Conservation (phyloP, 2,329 filamentous ascomycete species). For the Pseudonectria buxi region DNA sequence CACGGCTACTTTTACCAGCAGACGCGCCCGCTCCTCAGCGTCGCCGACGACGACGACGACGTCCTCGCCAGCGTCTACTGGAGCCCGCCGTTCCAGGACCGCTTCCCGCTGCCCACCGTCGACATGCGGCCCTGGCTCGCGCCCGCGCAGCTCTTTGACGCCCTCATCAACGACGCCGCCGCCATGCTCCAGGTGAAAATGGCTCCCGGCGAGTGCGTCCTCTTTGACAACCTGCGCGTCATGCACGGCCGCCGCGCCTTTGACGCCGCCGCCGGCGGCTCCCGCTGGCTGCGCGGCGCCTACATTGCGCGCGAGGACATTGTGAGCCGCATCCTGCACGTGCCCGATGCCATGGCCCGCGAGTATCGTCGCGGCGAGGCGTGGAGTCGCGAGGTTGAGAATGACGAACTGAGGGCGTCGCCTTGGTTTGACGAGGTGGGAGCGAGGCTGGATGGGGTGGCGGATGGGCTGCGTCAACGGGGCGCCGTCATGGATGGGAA, state of each 20-base stretch:
- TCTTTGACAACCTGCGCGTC: conserved; percentile 88
- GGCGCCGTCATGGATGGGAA: conserved; percentile 14
- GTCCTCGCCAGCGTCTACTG: conserved; percentile 41
- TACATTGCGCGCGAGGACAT: conserved; percentile 61
- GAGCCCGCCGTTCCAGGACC: conserved; percentile 74
- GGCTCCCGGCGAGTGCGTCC: conserved; percentile 74
- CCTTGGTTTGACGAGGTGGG: conserved; percentile 20
- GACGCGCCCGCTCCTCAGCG: conserved; percentile 46
- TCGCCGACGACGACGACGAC: conserved; percentile 11
- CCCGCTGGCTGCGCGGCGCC: conserved; percentile 76
- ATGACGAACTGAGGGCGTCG: conserved; percentile 17
- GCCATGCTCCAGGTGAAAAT: conserved; percentile 66
- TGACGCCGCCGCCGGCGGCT: conserved; percentile 50
- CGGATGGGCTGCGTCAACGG: conserved; percentile 10
- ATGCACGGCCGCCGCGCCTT: conserved; percentile 78
- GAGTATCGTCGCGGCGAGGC: conserved; percentile 14
- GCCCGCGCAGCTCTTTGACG: conserved; percentile 50
- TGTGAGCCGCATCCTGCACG: conserved; percentile 27
- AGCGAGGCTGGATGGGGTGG: conserved; percentile 7
- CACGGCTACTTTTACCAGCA: conserved; percentile 56
- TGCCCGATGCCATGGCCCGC: conserved; percentile 21
- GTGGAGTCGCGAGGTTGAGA: conserved; percentile 22
- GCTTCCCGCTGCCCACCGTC: conserved; percentile 26
- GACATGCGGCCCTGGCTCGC: conserved; percentile 36
- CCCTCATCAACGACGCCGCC: conserved; percentile 47